A percentile compares a stretch with the other conserved stretches of the same genome.
Conservation (phyloP, 257 asterid genomes). For the Nemophila menziesii region DNA sequence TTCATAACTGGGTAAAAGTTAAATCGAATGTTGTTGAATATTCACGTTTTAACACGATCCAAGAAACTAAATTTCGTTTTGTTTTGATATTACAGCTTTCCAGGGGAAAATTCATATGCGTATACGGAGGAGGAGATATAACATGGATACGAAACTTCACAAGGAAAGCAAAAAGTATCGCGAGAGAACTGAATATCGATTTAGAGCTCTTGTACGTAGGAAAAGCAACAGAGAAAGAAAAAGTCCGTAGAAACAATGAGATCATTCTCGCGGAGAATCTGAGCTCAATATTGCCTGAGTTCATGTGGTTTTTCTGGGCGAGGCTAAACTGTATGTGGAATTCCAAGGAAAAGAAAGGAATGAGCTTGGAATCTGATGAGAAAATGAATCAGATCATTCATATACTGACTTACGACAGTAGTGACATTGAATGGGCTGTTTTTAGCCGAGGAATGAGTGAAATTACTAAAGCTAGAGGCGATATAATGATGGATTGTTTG, state of each 20-base stretch:
- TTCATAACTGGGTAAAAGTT: constrained; percentile 45
- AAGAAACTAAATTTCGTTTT: not conserved
- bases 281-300: constrained; percentile 43
- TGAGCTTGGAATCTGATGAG: constrained; percentile 39
- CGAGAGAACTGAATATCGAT: constrained; percentile 29
- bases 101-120: constrained; percentile 51
- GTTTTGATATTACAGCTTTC: constrained; percentile 22
- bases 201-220: constrained; percentile 84
- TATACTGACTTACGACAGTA: constrained; percentile 60
- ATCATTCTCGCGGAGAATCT: constrained; percentile 38
- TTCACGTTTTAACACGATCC: too few species aligned
- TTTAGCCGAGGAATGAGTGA: constrained; percentile 4
- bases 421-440: constrained; percentile 61
- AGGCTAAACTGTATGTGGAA: constrained; percentile 90
- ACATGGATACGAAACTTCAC: constrained; percentile 74
- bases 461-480: not conserved
- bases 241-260: constrained; percentile 48
- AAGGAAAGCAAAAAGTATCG: constrained; percentile 21
- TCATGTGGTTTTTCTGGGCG: constrained; percentile 80
- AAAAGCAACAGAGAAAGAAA: constrained; percentile 54
- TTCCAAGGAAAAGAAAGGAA: constrained; percentile 62
- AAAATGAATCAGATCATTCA: constrained; percentile 58
- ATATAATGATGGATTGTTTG: not conserved
- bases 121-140: constrained; percentile 87
- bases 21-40: too few species aligned